These are phyloP conservation scores for Mycosphaerella sp. DNA, from an alignment of 2,329 filamentous ascomycete genomes.

Conservation along the genomic window DNA sequence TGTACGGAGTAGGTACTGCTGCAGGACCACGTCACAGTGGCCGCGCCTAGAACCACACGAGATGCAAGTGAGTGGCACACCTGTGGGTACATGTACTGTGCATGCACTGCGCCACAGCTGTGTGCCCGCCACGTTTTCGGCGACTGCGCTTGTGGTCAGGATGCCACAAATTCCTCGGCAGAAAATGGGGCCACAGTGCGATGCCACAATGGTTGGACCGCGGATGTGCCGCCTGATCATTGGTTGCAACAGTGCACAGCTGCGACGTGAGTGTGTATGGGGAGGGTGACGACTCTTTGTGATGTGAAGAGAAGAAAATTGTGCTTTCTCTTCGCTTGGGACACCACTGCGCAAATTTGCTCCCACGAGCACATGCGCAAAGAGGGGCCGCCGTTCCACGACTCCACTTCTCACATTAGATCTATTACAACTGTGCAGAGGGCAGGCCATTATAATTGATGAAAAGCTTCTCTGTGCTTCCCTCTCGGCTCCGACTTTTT, in stretches of 20 bases:
- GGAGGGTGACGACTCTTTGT: background rate
- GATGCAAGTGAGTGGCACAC: background rate
- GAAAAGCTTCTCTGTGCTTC: background rate
- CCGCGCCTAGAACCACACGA: slow-evolving; percentile 7
- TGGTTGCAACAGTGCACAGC: background rate
- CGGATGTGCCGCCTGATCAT: background rate
- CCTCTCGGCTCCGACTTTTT: slow-evolving; percentile 8
- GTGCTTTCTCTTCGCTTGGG: background rate
- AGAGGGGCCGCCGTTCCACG: background rate
- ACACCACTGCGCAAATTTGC: background rate
- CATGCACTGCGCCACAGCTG: background rate
- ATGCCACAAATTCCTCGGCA: background rate
- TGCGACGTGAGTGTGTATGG: background rate
- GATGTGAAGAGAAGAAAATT: background rate
- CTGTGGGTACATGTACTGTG: no score
- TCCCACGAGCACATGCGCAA: background rate
- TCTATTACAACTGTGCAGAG: background rate
- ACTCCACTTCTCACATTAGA: background rate
- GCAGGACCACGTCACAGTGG: slow-evolving; percentile 21
- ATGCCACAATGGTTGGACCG: background rate
- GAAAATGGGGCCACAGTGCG: background rate
- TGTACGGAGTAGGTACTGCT: no score
- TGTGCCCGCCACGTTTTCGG: no score
- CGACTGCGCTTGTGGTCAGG: background rate
- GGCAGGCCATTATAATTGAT: no score